A percentile compares a stretch with the other conserved stretches of the same genome.
phyloP scores from a whole-genome alignment of 2,329 filamentous ascomycete genomes.

The Beauveria pseudobassiana region DNA sequence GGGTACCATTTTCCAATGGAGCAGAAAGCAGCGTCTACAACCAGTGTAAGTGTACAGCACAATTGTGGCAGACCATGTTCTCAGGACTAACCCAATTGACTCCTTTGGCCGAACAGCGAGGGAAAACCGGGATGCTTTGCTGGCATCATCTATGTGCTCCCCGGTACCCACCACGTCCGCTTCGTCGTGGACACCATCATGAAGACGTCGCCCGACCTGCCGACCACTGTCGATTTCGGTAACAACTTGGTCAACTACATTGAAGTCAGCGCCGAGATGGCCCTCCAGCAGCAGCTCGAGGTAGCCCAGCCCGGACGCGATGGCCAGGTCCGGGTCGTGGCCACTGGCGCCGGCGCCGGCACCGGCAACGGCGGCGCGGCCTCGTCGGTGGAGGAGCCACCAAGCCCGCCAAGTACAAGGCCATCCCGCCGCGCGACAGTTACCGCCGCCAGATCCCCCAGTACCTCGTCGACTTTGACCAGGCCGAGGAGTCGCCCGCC shows the following conservation, averaged over 20 bases:
- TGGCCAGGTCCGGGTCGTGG: slow-evolving; percentile 24
- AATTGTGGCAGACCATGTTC: slow-evolving; percentile 6
- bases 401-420: slow-evolving; percentile 38
- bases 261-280: slow-evolving; percentile 75
- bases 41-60: slow-evolving; percentile 59
- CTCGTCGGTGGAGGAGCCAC: slow-evolving; percentile 32
- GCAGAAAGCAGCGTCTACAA: slow-evolving; percentile 82
- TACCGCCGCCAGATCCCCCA: slow-evolving; percentile 73
- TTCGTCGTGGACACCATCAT: slow-evolving; percentile 94
- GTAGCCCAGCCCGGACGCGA: slow-evolving; percentile 21
- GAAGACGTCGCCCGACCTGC: slow-evolving; percentile 77
- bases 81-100: slow-evolving; percentile 14
- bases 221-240: slow-evolving; percentile 94
- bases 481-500: slow-evolving; percentile 66
- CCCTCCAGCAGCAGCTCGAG: slow-evolving; percentile 32
- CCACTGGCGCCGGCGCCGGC: slow-evolving; percentile 16
- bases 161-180: slow-evolving; percentile 92
- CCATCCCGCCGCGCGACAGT: slow-evolving; percentile 45
- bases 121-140: slow-evolving; percentile 59
- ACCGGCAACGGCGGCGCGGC: slow-evolving; percentile 17
- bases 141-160: slow-evolving; percentile 73
- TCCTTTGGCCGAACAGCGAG: slow-evolving; percentile 31
- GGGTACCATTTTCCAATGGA: slow-evolving; percentile 96
- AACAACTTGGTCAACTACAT: slow-evolving; percentile 99
- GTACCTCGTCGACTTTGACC: slow-evolving; percentile 81